These are phyloP conservation scores for Kwoniella botswanensis DNA, from an alignment of 768 basidiomycete genomes.

Conservation along the genomic window DNA sequence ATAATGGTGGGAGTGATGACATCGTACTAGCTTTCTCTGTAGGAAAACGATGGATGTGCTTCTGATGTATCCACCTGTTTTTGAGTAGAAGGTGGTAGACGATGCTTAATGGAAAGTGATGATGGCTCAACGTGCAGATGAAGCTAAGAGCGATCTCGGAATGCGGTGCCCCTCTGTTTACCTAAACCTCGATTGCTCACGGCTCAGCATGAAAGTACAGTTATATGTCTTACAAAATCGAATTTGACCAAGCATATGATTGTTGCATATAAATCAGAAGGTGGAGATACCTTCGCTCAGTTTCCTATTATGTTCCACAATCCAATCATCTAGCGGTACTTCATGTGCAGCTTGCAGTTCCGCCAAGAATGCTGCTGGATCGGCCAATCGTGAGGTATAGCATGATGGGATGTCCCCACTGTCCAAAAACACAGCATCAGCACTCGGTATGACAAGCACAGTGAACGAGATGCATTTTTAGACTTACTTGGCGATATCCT, in stretches of 20 bases:
- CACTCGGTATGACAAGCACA: background rate
- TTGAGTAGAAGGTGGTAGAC: too few species aligned
- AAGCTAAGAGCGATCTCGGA: background rate
- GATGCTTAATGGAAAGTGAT: background rate
- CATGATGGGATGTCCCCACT: background rate
- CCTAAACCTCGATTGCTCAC: too few species aligned
- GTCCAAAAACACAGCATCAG: background rate
- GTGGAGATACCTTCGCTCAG: background rate
- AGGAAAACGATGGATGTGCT: background rate
- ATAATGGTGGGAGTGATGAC: conserved; percentile 20
- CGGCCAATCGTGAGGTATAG: background rate
- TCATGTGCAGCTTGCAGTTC: background rate
- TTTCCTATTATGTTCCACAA: background rate
- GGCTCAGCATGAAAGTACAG: too few species aligned
- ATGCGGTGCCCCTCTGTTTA: background rate
- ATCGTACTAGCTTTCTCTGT: background rate
- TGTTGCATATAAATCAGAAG: too few species aligned
- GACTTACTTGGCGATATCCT: background rate
- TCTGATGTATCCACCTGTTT: background rate
- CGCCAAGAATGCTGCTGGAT: background rate
- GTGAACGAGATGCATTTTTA: background rate
- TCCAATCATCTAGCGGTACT: background rate
- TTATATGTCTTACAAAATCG: too few species aligned
- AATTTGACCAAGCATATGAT: too few species aligned
- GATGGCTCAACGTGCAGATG: background rate